A percentile compares a stretch with the other conserved stretches of the same genome.
Evolutionary conservation across 768 basidiomycete species (phyloP).

Genomic region (Russula emetica): DNA sequence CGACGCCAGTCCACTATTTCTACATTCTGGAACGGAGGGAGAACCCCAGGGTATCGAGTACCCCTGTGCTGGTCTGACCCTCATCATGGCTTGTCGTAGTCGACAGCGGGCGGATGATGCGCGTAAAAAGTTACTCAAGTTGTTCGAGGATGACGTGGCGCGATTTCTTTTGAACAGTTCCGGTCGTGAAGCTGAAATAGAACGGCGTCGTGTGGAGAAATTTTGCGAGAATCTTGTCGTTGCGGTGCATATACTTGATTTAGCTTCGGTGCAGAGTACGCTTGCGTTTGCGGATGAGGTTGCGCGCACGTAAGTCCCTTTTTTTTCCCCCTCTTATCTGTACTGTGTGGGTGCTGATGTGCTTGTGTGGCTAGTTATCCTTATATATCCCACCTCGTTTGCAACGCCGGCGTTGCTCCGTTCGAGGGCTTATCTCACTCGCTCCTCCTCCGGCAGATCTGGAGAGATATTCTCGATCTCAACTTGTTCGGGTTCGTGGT

Average conservation of each 20-base stretch:
- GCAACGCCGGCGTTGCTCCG: conserved; percentile 70
- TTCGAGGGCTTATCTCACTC: conserved; percentile 54
- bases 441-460: conserved; percentile 44
- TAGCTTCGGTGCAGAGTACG: conserved; percentile 55
- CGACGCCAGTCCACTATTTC: conserved; percentile 48
- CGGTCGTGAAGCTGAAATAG: conserved; percentile 40
- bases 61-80: conserved; percentile 54
- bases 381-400: conserved; percentile 76
- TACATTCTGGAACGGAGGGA: conserved; percentile 29
- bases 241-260: conserved; percentile 59
- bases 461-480: conserved; percentile 27
- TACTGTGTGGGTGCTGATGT: not conserved
- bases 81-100: conserved; percentile 79
- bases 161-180: conserved; percentile 32
- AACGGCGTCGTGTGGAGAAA: conserved; percentile 42
- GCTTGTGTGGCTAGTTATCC: conserved; percentile 49
- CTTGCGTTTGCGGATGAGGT: conserved; percentile 59
- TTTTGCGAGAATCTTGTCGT: conserved; percentile 61
- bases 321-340: conserved; percentile 2
- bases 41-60: conserved; percentile 25
- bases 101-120: conserved; percentile 59
- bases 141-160: conserved; percentile 53
- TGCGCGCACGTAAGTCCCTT: conserved; percentile 45
- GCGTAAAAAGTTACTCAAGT: conserved; percentile 45
- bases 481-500: conserved; percentile 48